Conservation (phyloP, 768 basidiomycete genomes). For the Nidularia sp. region DNA sequence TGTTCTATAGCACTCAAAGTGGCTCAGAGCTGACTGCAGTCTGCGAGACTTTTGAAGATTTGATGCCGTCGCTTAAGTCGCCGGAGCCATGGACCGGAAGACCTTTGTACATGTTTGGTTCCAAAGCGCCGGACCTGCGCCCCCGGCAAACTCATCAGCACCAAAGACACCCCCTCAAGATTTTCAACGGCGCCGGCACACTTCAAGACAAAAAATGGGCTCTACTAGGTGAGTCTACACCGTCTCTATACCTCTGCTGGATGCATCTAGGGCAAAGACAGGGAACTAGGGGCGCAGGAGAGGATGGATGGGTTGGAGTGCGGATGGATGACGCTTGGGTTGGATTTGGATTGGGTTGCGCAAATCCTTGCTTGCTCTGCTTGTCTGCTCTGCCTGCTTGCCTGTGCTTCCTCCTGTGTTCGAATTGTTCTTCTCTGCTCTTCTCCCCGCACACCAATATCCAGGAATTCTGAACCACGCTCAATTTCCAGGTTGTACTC, state of each 20-base stretch:
- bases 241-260: conserved; percentile 9
- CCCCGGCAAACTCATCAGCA: conserved; percentile 19
- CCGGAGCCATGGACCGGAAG: not conserved
- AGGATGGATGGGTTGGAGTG: conserved; percentile 41
- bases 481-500: conserved; percentile 69
- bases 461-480: not conserved
- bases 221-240: conserved; percentile 67
- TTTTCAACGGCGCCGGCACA: conserved; percentile 40
- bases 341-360: not conserved
- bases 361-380: not conserved
- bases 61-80: too few species aligned
- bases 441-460: too few species aligned
- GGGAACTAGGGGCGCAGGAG: conserved; percentile 10
- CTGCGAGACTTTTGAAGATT: too few species aligned
- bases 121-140: conserved; percentile 13
- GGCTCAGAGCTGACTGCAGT: too few species aligned
- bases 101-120: conserved; percentile 27
- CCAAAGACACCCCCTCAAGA: conserved; percentile 31
- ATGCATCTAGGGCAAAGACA: not conserved
- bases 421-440: too few species aligned
- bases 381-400: not conserved
- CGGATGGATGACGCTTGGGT: conserved; percentile 21
- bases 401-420: not conserved
- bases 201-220: conserved; percentile 63
- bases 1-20: too few species aligned